Evolutionary conservation across 1,284 basidiomycete genomes (phyloP).

Genomic region (Tilletiaria anomala): DNA sequence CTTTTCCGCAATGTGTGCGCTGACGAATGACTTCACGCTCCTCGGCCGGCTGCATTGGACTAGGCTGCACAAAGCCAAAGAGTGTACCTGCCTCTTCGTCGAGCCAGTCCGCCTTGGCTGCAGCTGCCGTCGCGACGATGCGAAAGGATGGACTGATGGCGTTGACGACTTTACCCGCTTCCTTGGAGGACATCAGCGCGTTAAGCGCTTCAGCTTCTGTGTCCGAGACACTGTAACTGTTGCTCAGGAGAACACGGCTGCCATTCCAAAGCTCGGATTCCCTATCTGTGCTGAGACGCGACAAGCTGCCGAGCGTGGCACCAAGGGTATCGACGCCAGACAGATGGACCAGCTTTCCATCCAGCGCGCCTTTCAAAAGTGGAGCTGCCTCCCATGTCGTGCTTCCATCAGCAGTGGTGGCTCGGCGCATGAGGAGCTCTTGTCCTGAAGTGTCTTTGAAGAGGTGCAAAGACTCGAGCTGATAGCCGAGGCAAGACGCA

Average conservation of each 20-base stretch:
- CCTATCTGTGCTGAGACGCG: conserved; percentile 32
- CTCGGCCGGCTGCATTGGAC: conserved; percentile 38
- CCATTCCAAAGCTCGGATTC: conserved; percentile 36
- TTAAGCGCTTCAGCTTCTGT: not conserved
- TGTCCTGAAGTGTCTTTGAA: conserved; percentile 40
- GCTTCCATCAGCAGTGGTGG: conserved; percentile 27
- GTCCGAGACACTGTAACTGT: not conserved
- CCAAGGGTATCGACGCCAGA: conserved; percentile 40
- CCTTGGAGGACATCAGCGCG: not conserved
- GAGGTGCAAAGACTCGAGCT: conserved; percentile 37
- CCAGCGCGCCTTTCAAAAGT: conserved; percentile 30
- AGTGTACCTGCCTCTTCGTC: conserved; percentile 37
- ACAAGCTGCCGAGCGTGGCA: conserved; percentile 31
- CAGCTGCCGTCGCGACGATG: conserved; percentile 35
- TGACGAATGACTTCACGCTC: conserved; percentile 26
- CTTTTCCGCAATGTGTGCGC: conserved; percentile 6
- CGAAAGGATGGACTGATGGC: conserved; percentile 29
- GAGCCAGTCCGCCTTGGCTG: conserved; percentile 32
- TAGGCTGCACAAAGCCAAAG: conserved; percentile 33
- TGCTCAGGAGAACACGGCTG: conserved; percentile 12
- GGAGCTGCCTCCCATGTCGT: conserved; percentile 36
- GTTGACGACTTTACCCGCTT: conserved; percentile 6
- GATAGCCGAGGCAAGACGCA: conserved; percentile 37
- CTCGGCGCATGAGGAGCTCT: conserved; percentile 37
- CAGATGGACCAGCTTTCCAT: conserved; percentile 39